phyloP scores from a whole-genome alignment of 768 basidiomycete species.

The Leucogyrophana mollusca region DNA sequence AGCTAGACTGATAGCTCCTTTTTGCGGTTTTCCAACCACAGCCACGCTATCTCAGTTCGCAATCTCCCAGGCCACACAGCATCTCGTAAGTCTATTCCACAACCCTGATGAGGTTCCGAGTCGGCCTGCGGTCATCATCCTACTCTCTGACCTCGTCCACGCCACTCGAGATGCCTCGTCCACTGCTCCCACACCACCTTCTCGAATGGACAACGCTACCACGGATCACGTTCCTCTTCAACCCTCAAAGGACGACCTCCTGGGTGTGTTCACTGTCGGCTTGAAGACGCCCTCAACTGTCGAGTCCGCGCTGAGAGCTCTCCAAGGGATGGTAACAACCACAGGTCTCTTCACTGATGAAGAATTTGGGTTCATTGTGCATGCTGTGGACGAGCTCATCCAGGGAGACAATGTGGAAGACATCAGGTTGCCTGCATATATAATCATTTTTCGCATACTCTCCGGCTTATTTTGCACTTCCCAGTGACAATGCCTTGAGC shows the following conservation, averaged over 20 bases:
- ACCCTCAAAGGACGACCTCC: slow-evolving; percentile 73
- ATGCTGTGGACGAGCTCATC: slow-evolving; percentile 70
- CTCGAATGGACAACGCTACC: slow-evolving; percentile 15
- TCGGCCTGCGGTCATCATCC: slow-evolving; percentile 62
- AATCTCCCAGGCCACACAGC: slow-evolving; percentile 66
- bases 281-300: slow-evolving; percentile 51
- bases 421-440: slow-evolving; percentile 42
- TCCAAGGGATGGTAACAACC: slow-evolving; percentile 68
- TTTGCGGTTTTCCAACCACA: slow-evolving; percentile 27
- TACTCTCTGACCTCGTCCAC: slow-evolving; percentile 65
- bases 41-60: slow-evolving; percentile 70
- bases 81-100: slow-evolving; percentile 74
- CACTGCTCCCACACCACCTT: slow-evolving; percentile 6
- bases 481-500: slow-evolving; percentile 58
- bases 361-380: slow-evolving; percentile 79
- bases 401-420: slow-evolving; percentile 55
- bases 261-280: slow-evolving; percentile 62
- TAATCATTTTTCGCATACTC: slow-evolving; percentile 1
- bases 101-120: slow-evolving; percentile 67
- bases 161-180: slow-evolving; percentile 47
- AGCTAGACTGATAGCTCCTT: neutral
- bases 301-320: slow-evolving; percentile 59
- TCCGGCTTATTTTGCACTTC: slow-evolving; percentile 2
- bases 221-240: slow-evolving; percentile 40
- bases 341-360: slow-evolving; percentile 59